Base-by-base conservation (phyloP, 805 yeast species). In the Candida mattraensis region DNA sequence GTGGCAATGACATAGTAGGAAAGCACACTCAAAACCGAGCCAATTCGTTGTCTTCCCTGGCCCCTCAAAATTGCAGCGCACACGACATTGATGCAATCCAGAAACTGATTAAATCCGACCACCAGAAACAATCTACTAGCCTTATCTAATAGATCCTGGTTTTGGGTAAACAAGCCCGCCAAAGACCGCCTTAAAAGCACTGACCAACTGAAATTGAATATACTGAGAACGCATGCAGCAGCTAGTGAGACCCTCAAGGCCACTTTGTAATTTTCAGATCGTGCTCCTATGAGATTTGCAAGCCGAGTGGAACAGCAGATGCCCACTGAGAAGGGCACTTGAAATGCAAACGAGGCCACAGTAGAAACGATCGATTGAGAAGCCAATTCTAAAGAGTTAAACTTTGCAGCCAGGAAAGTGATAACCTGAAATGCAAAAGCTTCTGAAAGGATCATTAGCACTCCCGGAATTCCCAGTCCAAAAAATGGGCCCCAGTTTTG, bases 401-500 rank as follows among this genome's bases (percentile, higher is more conserved):
- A 70, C 35, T 60, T 63, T 6, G 78, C 64, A 1, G 78, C 71
- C 28, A 69, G 52, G 38, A 74, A 69, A 3, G 79, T 74, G 36
- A 73, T 59, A 24, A 74, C 61, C 56, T 74, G 76, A 45, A 74
- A 74, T 3, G 78, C 79, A 25, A 73, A 58, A 61, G 78, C 72
- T 50, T 74, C 80, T 5, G 78, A 76, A 45, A 72, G 67, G 24
- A 74, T 72, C 79, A 74, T 72, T 28, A 72, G 49, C 3, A 74
- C 71, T 10, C 79, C 79, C 0, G 80, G 78, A 7, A 72, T 48
- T 3, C 78, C 73, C 11, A 74, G 55, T 22, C 58, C 49, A 33
- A 71, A 62, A 66, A 72, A 70, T 25, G 56, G 58, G 4, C 48
- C 37, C 78, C 78, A 74, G 3, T 36, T 44, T 19, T 52, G 45